Percentiles rank a stretch among this genome's conserved stretches.
Evolutionary conservation across 2,329 filamentous ascomycete species (phyloP).

Genomic region (Saccharata proteae): DNA sequence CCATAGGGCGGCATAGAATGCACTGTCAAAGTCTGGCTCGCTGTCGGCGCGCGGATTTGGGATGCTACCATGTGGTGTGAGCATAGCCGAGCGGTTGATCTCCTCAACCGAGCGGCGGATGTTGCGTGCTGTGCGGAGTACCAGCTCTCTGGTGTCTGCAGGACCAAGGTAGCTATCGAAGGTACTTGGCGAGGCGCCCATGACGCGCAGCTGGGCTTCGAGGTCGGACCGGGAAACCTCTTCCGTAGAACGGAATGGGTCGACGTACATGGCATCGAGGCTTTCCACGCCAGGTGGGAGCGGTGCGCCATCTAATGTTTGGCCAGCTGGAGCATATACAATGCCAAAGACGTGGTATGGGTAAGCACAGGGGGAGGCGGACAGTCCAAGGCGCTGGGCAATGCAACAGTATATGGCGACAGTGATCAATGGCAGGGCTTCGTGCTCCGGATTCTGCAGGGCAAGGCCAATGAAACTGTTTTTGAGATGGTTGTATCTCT

Average conservation of each 20-base stretch:
- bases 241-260: constrained; percentile 60
- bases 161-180: constrained; percentile 48
- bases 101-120: constrained; percentile 61
- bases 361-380: constrained; percentile 67
- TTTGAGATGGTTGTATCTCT: constrained; percentile 65
- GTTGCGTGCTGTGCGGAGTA: constrained; percentile 66
- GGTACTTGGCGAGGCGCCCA: constrained; percentile 30
- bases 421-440: constrained; percentile 76
- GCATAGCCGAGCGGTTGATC: constrained; percentile 24
- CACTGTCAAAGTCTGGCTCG: constrained; percentile 39
- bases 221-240: constrained; percentile 54
- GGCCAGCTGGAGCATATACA: constrained; percentile 49
- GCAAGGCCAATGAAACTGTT: constrained; percentile 84
- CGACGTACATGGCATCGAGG: constrained; percentile 62
- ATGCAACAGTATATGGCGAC: constrained; percentile 76
- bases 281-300: constrained; percentile 18
- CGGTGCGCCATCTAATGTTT: constrained; percentile 36
- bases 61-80: constrained; percentile 15
- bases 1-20: constrained; percentile 66
- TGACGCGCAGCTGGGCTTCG: constrained; percentile 43
- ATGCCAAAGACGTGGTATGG: constrained; percentile 79
- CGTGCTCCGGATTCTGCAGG: constrained; percentile 58
- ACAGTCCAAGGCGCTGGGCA: constrained; percentile 60
- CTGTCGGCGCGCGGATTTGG: neutral
- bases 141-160: constrained; percentile 53